phyloP scores from a whole-genome alignment of 805 yeast species.

The Cyberlindnera americana region DNA sequence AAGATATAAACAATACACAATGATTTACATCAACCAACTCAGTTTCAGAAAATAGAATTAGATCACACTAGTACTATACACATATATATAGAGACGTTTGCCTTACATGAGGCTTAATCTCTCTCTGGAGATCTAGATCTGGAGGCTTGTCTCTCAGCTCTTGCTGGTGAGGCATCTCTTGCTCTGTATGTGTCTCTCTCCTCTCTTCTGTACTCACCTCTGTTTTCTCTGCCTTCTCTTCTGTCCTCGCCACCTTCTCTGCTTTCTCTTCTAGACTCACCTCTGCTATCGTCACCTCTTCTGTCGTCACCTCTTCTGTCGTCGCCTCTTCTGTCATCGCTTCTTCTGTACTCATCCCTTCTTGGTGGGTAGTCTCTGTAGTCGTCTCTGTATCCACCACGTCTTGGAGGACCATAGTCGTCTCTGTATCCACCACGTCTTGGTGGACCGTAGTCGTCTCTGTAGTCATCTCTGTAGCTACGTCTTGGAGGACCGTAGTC shows the following conservation, averaged over 20 bases:
- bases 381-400: slow-evolving; percentile 15
- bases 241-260: slow-evolving; percentile 11
- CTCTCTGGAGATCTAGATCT: slow-evolving; percentile 31
- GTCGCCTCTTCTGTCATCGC: slow-evolving; percentile 12
- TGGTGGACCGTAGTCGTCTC: slow-evolving; percentile 12
- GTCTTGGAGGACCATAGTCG: slow-evolving; percentile 10
- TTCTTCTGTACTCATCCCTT: slow-evolving; percentile 20
- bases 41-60: too few species aligned
- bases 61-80: too few species aligned
- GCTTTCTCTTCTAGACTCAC: slow-evolving; percentile 9
- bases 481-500: slow-evolving; percentile 11
- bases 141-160: slow-evolving; percentile 22
- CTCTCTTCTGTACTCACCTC: slow-evolving; percentile 11
- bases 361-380: slow-evolving; percentile 18
- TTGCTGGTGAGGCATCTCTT: slow-evolving; percentile 12
- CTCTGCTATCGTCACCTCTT: slow-evolving; percentile 10
- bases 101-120: neutral
- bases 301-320: slow-evolving; percentile 10
- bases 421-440: slow-evolving; percentile 17
- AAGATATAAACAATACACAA: too few species aligned
- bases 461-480: slow-evolving; percentile 14
- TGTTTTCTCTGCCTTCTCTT: slow-evolving; percentile 8
- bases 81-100: neutral
- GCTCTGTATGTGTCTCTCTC: slow-evolving; percentile 19
- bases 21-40: too few species aligned